Evolutionary conservation across 371 early-diverging fungal species (phyloP).

Genomic region (Vairimorpha apis): DNA sequence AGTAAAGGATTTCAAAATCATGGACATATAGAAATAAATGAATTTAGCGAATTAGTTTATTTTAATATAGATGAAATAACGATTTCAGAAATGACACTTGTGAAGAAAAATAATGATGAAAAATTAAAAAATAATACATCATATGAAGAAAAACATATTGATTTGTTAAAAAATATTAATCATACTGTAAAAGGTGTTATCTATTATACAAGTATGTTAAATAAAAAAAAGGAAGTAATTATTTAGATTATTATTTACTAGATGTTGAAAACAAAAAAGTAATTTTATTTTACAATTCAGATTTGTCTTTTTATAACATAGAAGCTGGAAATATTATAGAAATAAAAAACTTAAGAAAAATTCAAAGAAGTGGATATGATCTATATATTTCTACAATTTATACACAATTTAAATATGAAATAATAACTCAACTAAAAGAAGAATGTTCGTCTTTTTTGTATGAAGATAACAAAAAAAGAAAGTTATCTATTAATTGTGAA

Average conservation of each 20-base stretch:
- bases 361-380: conserved; percentile 31
- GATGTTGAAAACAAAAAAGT: conserved; percentile 38
- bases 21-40: conserved; percentile 40
- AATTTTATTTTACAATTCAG: conserved; percentile 53
- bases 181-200: conserved; percentile 50
- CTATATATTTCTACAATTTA: conserved; percentile 61
- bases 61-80: conserved; percentile 46
- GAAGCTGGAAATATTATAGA: conserved; percentile 40
- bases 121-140: not conserved
- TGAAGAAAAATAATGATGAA: not conserved
- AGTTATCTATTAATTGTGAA: not conserved
- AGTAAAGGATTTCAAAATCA: conserved; percentile 18
- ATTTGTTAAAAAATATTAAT: conserved; percentile 28
- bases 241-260: conserved; percentile 50
- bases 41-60: conserved; percentile 49
- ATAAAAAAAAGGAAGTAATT: conserved; percentile 25
- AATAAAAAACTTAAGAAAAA: conserved; percentile 48
- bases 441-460: not conserved
- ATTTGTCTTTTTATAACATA: conserved; percentile 42
- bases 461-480: not conserved
- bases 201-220: conserved; percentile 47
- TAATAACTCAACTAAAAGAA: not conserved
- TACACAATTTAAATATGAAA: conserved; percentile 45
- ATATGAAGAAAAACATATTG: not conserved
- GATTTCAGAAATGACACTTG: conserved; percentile 18